Evolutionary conservation across 495 filamentous ascomycete species (phyloP).

Genomic region (Aspergillus steynii): DNA sequence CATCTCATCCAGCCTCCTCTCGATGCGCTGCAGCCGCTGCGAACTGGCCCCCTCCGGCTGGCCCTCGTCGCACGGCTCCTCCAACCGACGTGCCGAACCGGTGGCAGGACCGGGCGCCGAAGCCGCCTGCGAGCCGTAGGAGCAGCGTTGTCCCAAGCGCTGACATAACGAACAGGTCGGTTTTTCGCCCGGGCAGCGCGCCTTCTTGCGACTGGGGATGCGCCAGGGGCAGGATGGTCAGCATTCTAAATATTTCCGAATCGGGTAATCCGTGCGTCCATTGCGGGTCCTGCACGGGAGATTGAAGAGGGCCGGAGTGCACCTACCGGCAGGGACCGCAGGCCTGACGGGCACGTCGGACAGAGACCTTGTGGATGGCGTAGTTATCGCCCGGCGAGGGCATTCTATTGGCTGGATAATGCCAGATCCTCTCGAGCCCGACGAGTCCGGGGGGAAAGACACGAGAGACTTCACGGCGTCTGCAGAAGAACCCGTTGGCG

Average conservation of each 20-base stretch:
- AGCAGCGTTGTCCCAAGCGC: constrained; percentile 34
- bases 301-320: background rate
- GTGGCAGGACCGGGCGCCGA: background rate
- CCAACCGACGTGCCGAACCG: background rate
- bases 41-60: constrained; percentile 5
- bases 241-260: background rate
- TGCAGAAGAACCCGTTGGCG: background rate
- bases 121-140: constrained; percentile 27
- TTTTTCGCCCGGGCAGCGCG: constrained; percentile 43
- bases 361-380: constrained; percentile 30
- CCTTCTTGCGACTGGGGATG: constrained; percentile 36
- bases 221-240: background rate
- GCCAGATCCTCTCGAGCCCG: too few relatives aligned
- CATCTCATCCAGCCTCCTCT: constrained; percentile 27
- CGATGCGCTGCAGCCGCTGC: constrained; percentile 24
- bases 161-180: constrained; percentile 39
- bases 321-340: constrained; percentile 41
- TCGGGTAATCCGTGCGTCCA: too few relatives aligned
- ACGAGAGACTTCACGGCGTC: too few relatives aligned
- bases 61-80: background rate
- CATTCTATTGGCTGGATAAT: constrained; percentile 14
- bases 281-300: background rate
- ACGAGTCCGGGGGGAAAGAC: too few relatives aligned
- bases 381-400: constrained; percentile 28
- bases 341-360: constrained; percentile 40